A percentile compares a stretch with the other conserved stretches of the same genome.
These are phyloP conservation scores for Pestalotiopsis sp. DNA, from an alignment of 2,329 filamentous ascomycete species.

Conservation along the genomic window DNA sequence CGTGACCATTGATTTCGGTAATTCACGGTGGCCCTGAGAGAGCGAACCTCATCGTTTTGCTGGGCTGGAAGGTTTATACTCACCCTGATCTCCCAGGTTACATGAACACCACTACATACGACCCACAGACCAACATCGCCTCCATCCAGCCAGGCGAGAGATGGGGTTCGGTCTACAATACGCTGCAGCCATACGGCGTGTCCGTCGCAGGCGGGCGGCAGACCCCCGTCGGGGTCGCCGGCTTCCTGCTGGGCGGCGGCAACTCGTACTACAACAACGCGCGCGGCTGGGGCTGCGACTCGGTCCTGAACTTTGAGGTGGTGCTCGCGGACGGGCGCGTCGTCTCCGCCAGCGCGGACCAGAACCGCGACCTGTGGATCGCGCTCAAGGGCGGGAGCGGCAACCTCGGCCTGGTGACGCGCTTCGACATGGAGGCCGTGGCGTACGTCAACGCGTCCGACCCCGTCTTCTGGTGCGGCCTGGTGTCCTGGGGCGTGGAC, in stretches of 20 bases:
- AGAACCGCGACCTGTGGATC: slow-evolving; percentile 41
- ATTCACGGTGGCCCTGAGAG: background rate
- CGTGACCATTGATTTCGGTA: slow-evolving; percentile 17
- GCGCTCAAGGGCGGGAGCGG: slow-evolving; percentile 45
- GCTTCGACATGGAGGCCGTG: slow-evolving; percentile 25
- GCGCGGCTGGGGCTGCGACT: slow-evolving; percentile 45
- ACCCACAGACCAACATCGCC: slow-evolving; percentile 26
- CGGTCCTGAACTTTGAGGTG: slow-evolving; percentile 41
- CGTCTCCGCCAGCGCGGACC: slow-evolving; percentile 35
- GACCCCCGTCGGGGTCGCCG: slow-evolving; percentile 25
- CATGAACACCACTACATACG: slow-evolving; percentile 27
- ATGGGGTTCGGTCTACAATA: slow-evolving; percentile 24
- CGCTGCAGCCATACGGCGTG: slow-evolving; percentile 17
- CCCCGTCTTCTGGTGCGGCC: background rate
- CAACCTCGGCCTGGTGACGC: slow-evolving; percentile 41
- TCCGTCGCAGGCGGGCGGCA: slow-evolving; percentile 24
- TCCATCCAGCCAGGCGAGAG: slow-evolving; percentile 28
- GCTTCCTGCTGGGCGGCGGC: slow-evolving; percentile 27
- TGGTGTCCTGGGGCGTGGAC: background rate
- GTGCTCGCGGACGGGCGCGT: slow-evolving; percentile 39
- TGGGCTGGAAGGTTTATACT: slow-evolving; percentile 13
- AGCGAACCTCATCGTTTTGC: background rate
- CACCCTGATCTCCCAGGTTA: background rate
- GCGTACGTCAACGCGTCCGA: background rate
- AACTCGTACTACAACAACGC: slow-evolving; percentile 21